Evolutionary conservation across 768 basidiomycete species (phyloP), one percentile per base, ranked within the genome.

Genomic region (Trametopsis cervina): DNA sequence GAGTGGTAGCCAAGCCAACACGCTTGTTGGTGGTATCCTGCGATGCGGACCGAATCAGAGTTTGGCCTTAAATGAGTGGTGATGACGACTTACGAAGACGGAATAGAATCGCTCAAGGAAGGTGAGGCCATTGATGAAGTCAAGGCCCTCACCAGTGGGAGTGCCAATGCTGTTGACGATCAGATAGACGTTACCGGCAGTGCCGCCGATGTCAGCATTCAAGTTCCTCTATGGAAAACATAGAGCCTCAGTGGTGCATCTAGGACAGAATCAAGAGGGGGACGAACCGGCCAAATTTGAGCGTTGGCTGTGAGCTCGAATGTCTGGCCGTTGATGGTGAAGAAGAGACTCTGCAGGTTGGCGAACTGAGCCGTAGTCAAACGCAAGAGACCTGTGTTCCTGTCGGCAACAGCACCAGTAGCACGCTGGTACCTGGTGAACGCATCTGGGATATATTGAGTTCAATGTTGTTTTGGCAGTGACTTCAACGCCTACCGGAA

Each of bases 231-330:
- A 21, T 42, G 21, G 7, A 21, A n/a, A 10, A 10, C n/a, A n/a
- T n/a, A n/a, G n/a, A n/a, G n/a, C n/a, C n/a, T n/a, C n/a, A n/a
- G n/a, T n/a, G n/a, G n/a, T n/a, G n/a, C n/a, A n/a, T n/a, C n/a
- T n/a, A n/a, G n/a, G n/a, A n/a, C n/a, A n/a, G n/a, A n/a, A n/a
- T n/a, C n/a, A n/a, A n/a, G n/a, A n/a, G n/a, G n/a, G 7, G n/a
- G 1, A 52, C 57, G 20, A 50, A 62, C 60, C 5, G 61, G 83
- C 80, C 81, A 85, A 47, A 78, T 75, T 68, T 87, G 83, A 1
- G 79, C 82, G 54, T 83, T 80, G 7, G 77, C 62, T 2, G 77
- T 78, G 48, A 85, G 56, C 59, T 76, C 75, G 53, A 72, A 80
- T 2, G 72, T 72, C 11, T 62, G 64, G n/a, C 46, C 45, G 40